Evolutionary conservation across 345 rosid species (phyloP), one percentile per base, ranked within the genome.

Genomic region (Excoecaria cochinchinensis): DNA sequence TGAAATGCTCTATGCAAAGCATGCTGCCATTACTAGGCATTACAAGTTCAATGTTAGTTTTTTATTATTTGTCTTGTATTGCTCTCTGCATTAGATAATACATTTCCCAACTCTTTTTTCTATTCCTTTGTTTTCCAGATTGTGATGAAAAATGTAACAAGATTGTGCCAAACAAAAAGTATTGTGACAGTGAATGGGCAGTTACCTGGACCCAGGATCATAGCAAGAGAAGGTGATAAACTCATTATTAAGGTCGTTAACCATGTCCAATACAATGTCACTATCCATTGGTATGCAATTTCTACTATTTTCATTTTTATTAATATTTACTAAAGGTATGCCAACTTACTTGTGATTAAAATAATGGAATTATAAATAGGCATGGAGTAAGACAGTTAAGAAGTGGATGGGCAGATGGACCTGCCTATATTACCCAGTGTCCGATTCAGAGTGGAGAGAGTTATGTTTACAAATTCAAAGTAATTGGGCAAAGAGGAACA

Each of bases 221-320:
- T 88, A 10, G 91, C 92, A 0, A 86, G 95, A 65, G 93, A 92
- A 89, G 95, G 95, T 2, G 95, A 92, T 71, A 82, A 82, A 63
- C 77, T 92, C 15, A 70, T 88, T 15, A 88, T 90, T 73, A 90
- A 89, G 74, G 92, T 92, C 50, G 84, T 79, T 55, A 92, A 92
- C 79, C 87, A 88, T 59, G 93, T 92, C 60, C 70, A 86, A 24
- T 78, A 92, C 84, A 92, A 92, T 65, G 48, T 89, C 77, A 82
- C 92, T 6, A 3, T 90, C 75, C 95, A 92, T 68, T 92, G 97
- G 97, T 91, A 86, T 13, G 75, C 12, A 39, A 31, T 22, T 13
- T 7, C 9, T 8, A 50, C 14, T 3, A 4, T 3, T 8, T 16
- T 50, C 53, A 4, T 8, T 50, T 63, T 36, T 14, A 13, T 36